Evolutionary conservation across 352 stramenopile genomes (phyloP).

Genomic region (Phytophthora aleatoria): DNA sequence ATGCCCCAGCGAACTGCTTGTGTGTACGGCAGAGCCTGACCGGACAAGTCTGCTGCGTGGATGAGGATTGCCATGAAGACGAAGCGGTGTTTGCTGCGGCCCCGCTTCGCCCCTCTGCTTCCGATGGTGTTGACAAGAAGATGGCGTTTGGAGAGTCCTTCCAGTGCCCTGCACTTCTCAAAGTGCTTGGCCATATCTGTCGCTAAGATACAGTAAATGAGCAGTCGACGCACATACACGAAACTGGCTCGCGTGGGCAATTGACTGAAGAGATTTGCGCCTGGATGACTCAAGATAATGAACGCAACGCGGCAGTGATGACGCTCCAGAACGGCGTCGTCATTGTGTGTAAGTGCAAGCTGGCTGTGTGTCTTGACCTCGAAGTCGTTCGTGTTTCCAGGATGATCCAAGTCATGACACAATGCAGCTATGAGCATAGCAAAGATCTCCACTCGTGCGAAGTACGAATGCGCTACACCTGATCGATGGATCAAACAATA

Average conservation of each 20-base stretch:
- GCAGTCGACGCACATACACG: slow-evolving; percentile 49
- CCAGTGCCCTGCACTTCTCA: slow-evolving; percentile 65
- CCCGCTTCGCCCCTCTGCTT: slow-evolving; percentile 42
- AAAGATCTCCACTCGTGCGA: slow-evolving; percentile 58
- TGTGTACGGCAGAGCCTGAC: slow-evolving; percentile 62
- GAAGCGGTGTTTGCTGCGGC: slow-evolving; percentile 34
- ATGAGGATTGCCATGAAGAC: slow-evolving; percentile 66
- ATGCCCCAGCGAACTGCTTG: slow-evolving; percentile 65
- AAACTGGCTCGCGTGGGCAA: slow-evolving; percentile 51
- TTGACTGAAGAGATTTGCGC: slow-evolving; percentile 66
- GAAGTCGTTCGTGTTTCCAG: slow-evolving; percentile 86
- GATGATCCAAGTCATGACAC: slow-evolving; percentile 82
- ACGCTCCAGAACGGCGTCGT: slow-evolving; percentile 83
- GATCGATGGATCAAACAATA: slow-evolving; percentile 53
- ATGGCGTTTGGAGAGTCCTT: slow-evolving; percentile 51
- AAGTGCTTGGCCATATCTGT: slow-evolving; percentile 85
- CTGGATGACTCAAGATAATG: slow-evolving; percentile 63
- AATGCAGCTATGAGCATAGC: slow-evolving; percentile 56
- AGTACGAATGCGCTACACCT: slow-evolving; percentile 46
- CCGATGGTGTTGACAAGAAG: slow-evolving; percentile 24
- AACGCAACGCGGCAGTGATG: slow-evolving; percentile 78
- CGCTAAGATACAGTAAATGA: slow-evolving; percentile 72
- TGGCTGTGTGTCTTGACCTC: slow-evolving; percentile 73
- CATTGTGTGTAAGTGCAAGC: slow-evolving; percentile 82
- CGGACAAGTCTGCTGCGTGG: slow-evolving; percentile 74